Evolutionary conservation across 257 asterid species (phyloP), one percentile per base, ranked within the genome.

Genomic region (Solanum piurae): DNA sequence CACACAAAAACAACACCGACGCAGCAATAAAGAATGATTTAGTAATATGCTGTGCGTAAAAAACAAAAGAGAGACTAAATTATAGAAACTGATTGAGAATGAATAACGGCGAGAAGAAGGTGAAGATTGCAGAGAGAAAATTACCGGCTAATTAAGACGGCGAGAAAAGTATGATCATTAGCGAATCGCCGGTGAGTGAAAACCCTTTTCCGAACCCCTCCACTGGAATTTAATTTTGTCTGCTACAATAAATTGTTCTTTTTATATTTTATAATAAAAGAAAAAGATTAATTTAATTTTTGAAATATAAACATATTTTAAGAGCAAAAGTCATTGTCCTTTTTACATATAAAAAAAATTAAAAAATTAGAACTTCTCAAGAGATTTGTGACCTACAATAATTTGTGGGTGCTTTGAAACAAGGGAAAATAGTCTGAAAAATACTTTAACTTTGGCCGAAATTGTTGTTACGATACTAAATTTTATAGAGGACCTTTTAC

Each of bases 131-230:
- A 90, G 73, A 74, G 58, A 52, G 42, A 49, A 49, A 82, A 66
- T 49, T 49, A 52, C 44, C 6, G 66, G 89, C 86, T 69, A 86
- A 79, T 86, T 62, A 31, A 31, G 23, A 72, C 7, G 87, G 9
- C 64, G 86, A 5, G 76, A 37, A 23, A 84, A 89, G 46, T 29
- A 89, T 66, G 89, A 88, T 80, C 72, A 87, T 80, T 6, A 86
- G 52, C 77, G 88, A 55, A 72, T 44, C 83, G 62, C 75, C 86
- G 71, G 46, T 64, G 62, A 68, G 69, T 14, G 66, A 82, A 85
- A 88, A 91, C 86, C 89, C 90, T 89, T 91, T 90, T 25, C 72
- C 79, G 9, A 52, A 34, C 49, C 25, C 23, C 84, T 40, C 12
- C 23, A 79, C 13, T 77, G 62, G 25, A 42, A 77, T 42, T 40